Percentiles rank a stretch among this genome's conserved stretches.
Evolutionary conservation across 768 basidiomycete genomes (phyloP).

Genomic region (Boletus reticuloceps): DNA sequence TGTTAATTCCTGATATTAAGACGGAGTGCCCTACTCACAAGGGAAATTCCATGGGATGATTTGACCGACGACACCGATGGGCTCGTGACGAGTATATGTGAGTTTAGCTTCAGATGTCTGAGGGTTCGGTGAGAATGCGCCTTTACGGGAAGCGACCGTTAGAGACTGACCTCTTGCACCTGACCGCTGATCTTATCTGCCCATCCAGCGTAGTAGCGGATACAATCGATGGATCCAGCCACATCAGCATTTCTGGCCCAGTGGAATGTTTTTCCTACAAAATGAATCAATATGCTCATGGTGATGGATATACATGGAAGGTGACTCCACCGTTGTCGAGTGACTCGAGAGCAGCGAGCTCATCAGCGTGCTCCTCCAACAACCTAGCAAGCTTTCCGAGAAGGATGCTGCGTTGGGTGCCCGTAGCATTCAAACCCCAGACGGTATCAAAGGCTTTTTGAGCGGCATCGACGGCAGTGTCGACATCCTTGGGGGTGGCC

Average conservation of each 20-base stretch:
- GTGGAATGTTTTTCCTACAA: conserved; percentile 52
- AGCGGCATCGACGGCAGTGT: conserved; percentile 69
- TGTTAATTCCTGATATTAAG: too few relatives aligned
- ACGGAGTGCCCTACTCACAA: conserved; percentile 25
- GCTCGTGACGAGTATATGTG: conserved; percentile 18
- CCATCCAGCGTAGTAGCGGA: conserved; percentile 87
- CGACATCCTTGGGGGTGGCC: conserved; percentile 69
- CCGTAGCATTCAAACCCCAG: conserved; percentile 68
- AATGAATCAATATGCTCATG: background rate
- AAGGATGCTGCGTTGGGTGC: conserved; percentile 49
- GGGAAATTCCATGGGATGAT: conserved; percentile 74
- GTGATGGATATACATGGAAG: background rate
- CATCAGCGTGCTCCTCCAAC: conserved; percentile 59
- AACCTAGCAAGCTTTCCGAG: conserved; percentile 62
- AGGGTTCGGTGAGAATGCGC: background rate
- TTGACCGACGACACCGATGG: conserved; percentile 34
- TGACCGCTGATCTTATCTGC: conserved; percentile 83
- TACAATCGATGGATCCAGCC: conserved; percentile 23
- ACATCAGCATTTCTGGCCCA: conserved; percentile 52
- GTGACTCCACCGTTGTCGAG: conserved; percentile 54
- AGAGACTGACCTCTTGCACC: conserved; percentile 51
- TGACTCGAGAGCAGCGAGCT: conserved; percentile 71
- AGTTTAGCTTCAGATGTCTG: conserved; percentile 29
- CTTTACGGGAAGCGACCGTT: too few relatives aligned
- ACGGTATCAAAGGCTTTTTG: conserved; percentile 55